These are phyloP conservation scores for Syncephalastrum sp. DNA, from an alignment of 371 early-diverging fungal genomes.

Conservation along the genomic window DNA sequence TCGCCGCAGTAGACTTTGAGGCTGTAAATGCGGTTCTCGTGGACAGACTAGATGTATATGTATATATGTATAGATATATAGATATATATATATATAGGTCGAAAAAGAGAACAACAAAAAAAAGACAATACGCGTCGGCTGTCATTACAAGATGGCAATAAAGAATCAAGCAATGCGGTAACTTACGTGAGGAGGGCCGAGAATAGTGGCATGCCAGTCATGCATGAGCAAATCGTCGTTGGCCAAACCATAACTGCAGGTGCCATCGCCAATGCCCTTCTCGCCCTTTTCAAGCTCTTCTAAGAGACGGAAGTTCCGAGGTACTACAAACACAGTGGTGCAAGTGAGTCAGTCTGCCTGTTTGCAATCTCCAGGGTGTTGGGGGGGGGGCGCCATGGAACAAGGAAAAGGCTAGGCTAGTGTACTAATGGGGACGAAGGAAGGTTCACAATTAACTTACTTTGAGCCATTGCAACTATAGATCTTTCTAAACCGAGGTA, in stretches of 20 bases:
- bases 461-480: no score
- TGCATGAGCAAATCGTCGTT: conserved; percentile 82
- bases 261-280: conserved; percentile 95
- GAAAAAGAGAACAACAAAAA: background rate
- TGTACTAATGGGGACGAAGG: no score
- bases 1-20: conserved; percentile 82
- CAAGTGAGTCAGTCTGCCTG: no score
- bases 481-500: no score
- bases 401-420: no score
- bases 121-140: background rate
- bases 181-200: conserved; percentile 91
- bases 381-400: no score
- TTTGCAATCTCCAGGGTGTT: no score
- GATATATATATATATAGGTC: background rate
- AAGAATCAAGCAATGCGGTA: background rate
- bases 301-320: conserved; percentile 94
- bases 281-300: conserved; percentile 98
- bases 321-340: conserved; percentile 54
- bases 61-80: conserved; percentile 30
- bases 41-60: conserved; percentile 79
- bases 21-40: conserved; percentile 94
- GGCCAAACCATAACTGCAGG: conserved; percentile 90
- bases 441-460: no score
- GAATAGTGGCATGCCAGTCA: conserved; percentile 95
- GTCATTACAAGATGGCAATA: no score